A percentile compares a stretch with the other conserved stretches of the same genome.
Conservation (phyloP, 2,329 filamentous ascomycete genomes). For the Nemania serpens region DNA sequence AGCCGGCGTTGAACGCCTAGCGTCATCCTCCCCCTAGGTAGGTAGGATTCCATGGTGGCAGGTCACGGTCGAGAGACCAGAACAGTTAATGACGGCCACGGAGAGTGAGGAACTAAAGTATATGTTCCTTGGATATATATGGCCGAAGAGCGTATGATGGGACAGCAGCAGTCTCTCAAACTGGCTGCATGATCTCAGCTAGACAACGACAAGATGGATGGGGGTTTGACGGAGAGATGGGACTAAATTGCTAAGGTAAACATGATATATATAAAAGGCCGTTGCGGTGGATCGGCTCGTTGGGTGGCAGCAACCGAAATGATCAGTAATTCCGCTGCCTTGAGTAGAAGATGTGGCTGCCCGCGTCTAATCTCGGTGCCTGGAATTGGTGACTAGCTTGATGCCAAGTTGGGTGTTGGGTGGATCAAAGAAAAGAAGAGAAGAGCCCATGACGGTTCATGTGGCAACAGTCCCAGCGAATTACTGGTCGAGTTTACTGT, state of each 20-base stretch:
- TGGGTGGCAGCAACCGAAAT: not conserved
- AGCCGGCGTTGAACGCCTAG: constrained; percentile 65
- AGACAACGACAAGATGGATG: not conserved
- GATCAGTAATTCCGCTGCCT: constrained; percentile 26
- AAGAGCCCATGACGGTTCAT: not conserved
- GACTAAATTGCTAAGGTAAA: not conserved
- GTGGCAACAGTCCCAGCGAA: not conserved
- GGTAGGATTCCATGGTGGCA: constrained; percentile 53
- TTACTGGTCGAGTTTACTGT: not conserved
- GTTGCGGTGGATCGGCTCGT: not conserved
- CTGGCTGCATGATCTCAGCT: constrained; percentile 9
- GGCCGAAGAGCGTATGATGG: not conserved
- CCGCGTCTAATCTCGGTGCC: constrained; percentile 28
- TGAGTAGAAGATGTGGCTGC: constrained; percentile 17
- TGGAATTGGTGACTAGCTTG: constrained; percentile 15
- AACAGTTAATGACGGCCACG: not conserved
- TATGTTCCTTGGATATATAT: constrained; percentile 1
- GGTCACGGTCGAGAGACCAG: not conserved
- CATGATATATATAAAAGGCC: not conserved
- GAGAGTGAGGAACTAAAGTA: not conserved
- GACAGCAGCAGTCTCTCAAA: not conserved
- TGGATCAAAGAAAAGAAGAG: constrained; percentile 1
- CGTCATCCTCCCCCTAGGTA: constrained; percentile 58
- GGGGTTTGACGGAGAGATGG: not conserved
- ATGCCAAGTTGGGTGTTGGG: constrained; percentile 5